Evolutionary conservation across 306 rosid genomes (phyloP).

Genomic region (Citrullus colocynthis): DNA sequence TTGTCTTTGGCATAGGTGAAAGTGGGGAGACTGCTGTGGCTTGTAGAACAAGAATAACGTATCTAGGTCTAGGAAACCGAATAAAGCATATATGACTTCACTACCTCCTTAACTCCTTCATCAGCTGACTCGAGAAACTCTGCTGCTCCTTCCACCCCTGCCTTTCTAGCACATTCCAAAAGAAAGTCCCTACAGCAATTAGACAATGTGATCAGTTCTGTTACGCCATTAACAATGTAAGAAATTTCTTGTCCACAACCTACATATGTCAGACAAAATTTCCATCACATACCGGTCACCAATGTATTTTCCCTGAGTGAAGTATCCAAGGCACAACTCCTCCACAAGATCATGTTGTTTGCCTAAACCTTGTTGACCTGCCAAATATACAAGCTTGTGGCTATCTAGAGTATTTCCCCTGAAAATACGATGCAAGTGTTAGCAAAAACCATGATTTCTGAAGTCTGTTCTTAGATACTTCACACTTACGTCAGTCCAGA

Average conservation of each 20-base stretch:
- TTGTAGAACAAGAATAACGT: neutral
- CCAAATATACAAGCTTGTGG: conserved; percentile 72
- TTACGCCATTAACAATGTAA: neutral
- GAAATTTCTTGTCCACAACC: neutral
- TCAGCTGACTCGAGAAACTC: conserved; percentile 68
- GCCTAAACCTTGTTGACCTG: conserved; percentile 52
- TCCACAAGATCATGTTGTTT: conserved; percentile 77
- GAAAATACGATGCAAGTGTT: conserved; percentile 5
- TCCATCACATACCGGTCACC: conserved; percentile 54
- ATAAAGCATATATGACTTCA: neutral
- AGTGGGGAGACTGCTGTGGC: neutral
- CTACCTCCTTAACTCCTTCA: conserved; percentile 74
- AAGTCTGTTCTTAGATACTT: neutral
- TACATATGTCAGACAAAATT: neutral
- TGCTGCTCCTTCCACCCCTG: conserved; percentile 64
- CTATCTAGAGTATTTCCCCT: conserved; percentile 92
- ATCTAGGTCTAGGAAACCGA: neutral
- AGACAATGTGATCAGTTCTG: neutral
- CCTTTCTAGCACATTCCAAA: conserved; percentile 60
- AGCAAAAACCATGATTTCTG: neutral
- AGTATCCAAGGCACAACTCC: conserved; percentile 67
- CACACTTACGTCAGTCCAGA: conserved; percentile 72
- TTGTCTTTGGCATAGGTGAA: neutral
- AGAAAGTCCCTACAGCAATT: conserved; percentile 61
- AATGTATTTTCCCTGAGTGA: conserved; percentile 72